A percentile compares a stretch with the other conserved stretches of the same genome.
phyloP scores from a whole-genome alignment of 73 alveolate genomes.

The Paramecium caudatum region DNA sequence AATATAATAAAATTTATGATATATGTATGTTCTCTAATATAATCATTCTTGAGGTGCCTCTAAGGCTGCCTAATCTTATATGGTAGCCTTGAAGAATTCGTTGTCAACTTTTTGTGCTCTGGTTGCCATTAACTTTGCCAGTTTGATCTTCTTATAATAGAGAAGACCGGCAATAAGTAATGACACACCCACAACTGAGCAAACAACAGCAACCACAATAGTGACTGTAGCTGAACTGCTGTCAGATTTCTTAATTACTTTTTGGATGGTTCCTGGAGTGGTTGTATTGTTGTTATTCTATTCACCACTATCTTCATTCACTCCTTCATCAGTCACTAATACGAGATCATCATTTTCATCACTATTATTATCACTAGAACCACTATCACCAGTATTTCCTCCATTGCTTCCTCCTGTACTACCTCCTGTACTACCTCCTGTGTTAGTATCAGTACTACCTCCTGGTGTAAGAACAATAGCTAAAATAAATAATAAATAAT shows the following conservation, averaged over 20 bases:
- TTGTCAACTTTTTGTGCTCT: conserved; percentile 31
- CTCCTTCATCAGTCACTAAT: neutral
- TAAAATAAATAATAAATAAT: neutral
- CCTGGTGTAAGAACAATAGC: neutral
- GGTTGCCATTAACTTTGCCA: conserved; percentile 5
- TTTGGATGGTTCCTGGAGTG: conserved; percentile 11
- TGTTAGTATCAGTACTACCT: neutral
- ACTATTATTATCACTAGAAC: neutral
- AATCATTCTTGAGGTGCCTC: neutral
- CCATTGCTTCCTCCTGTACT: neutral
- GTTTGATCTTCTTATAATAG: conserved; percentile 27
- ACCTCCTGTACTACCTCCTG: neutral
- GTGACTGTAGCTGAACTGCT: neutral
- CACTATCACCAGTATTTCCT: neutral
- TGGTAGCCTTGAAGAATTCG: conserved; percentile 12
- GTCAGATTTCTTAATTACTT: neutral
- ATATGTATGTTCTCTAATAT: no score
- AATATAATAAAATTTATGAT: no score
- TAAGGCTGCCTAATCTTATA: neutral
- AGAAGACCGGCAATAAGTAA: conserved; percentile 14
- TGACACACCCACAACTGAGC: conserved; percentile 50
- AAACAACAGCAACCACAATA: conserved; percentile 27
- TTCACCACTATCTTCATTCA: neutral
- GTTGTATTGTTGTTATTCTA: neutral
- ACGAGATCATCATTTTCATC: neutral